Base-by-base conservation (phyloP, 208 protist species). In the Acanthamoeba healyi region DNA sequence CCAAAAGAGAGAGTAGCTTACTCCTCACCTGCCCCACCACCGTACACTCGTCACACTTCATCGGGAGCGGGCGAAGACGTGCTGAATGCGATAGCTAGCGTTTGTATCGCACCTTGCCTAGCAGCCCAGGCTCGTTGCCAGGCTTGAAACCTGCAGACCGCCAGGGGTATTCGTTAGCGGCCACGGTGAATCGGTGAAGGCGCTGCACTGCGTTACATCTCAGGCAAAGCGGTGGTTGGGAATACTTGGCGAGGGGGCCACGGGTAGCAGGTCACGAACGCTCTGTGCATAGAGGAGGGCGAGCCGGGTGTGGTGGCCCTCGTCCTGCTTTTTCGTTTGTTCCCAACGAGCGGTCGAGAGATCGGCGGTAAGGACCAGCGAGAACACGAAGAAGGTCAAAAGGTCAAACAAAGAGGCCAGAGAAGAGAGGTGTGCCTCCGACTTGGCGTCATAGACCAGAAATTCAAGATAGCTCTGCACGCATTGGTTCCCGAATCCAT, bases 41-140 rank as follows among this genome's bases (percentile, higher is more conserved):
- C 12, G 54, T 61, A 42, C 17, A 0, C 34, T 12, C n/a, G 15
- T 22, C n/a, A n/a, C n/a, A n/a, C n/a, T n/a, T n/a, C n/a, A n/a
- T n/a, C n/a, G n/a, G n/a, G n/a, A n/a, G n/a, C n/a, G n/a, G n/a
- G n/a, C n/a, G n/a, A n/a, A n/a, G n/a, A n/a, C n/a, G n/a, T n/a
- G n/a, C n/a, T n/a, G n/a, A n/a, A n/a, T n/a, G n/a, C n/a, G n/a
- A n/a, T n/a, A n/a, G n/a, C n/a, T n/a, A n/a, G n/a, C n/a, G n/a
- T n/a, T n/a, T n/a, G n/a, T n/a, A n/a, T n/a, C 51, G n/a, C 34
- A 72, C 63, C 63, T 72, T 72, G 63, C 63, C 63, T 15, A 72
- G 63, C 63, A 72, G 34, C 7, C 63, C 63, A n/a, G 63, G 63
- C 6, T 72, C 63, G 63, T 14, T 14, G 63, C 63, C 63, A 22